These are phyloP conservation scores for Fusarium temperatum DNA, from an alignment of 2,329 filamentous ascomycete genomes.

Conservation along the genomic window DNA sequence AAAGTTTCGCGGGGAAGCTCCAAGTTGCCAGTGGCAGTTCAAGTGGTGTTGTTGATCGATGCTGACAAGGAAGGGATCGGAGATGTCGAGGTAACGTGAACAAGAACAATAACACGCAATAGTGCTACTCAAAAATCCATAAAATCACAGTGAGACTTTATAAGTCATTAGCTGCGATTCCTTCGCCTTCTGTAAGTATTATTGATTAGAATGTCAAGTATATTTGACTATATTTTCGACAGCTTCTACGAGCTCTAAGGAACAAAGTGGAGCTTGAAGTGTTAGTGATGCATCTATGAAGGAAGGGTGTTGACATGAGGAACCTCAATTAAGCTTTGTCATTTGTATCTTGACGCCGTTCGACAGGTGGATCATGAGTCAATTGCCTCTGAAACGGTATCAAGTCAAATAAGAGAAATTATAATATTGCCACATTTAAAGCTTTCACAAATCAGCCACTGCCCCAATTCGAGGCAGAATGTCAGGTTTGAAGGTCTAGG, in stretches of 20 bases:
- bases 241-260: accelerated
- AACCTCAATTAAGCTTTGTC: not conserved
- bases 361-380: not conserved
- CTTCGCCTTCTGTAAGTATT: not conserved
- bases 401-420: not conserved
- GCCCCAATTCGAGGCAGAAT: not conserved
- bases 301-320: too few relatives aligned
- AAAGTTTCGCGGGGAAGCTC: constrained; percentile 24
- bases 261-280: too few relatives aligned
- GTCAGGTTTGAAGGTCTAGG: not conserved
- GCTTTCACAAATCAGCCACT: not conserved
- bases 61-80: constrained; percentile 15
- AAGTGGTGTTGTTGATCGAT: constrained; percentile 20
- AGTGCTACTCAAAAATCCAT: not conserved
- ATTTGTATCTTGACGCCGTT: not conserved
- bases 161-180: not conserved
- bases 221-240: not conserved
- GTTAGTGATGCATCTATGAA: not conserved
- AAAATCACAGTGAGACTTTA: not conserved
- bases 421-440: too few relatives aligned
- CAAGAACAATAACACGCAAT: not conserved
- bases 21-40: not conserved
- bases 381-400: too few relatives aligned
- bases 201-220: not conserved
- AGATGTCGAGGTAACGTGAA: constrained; percentile 1